These are phyloP conservation scores for Zygosaccharomyces gambellarensis DNA, from an alignment of 805 yeast genomes.

Conservation along the genomic window DNA sequence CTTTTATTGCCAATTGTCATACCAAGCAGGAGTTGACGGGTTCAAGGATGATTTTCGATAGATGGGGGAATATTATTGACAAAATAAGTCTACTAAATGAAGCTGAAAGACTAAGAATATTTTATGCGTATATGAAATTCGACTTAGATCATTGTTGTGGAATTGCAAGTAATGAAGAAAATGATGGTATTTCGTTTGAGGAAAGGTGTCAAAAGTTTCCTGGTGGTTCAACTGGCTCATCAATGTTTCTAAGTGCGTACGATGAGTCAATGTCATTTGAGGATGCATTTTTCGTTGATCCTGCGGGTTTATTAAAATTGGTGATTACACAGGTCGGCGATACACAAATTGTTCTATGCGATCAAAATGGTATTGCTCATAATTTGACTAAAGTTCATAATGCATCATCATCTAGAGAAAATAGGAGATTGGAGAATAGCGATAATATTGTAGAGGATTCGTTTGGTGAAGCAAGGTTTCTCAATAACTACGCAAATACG, in stretches of 20 bases:
- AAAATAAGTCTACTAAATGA: constrained; percentile 33
- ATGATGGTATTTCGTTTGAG: constrained; percentile 15
- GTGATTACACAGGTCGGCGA: constrained; percentile 91
- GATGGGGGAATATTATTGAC: constrained; percentile 35
- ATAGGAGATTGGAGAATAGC: constrained; percentile 61
- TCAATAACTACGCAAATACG: constrained; percentile 79
- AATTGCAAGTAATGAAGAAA: constrained; percentile 10
- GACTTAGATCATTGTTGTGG: constrained; percentile 33
- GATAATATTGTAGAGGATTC: constrained; percentile 73
- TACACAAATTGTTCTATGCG: constrained; percentile 82
- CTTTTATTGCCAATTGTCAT: constrained; percentile 32
- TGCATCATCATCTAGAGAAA: constrained; percentile 77
- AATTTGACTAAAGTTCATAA: constrained; percentile 78
- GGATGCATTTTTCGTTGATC: constrained; percentile 43
- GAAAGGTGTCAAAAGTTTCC: constrained; percentile 30
- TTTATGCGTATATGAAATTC: constrained; percentile 27
- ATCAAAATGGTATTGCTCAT: constrained; percentile 72
- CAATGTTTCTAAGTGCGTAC: constrained; percentile 44
- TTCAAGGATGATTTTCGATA: constrained; percentile 35
- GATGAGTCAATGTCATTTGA: constrained; percentile 23
- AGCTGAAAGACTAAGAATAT: constrained; percentile 29
- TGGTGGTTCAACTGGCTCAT: constrained; percentile 72
- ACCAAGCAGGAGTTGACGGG: constrained; percentile 35
- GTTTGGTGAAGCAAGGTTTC: constrained; percentile 84
- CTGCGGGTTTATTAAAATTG: constrained; percentile 59